Conservation (phyloP, 306 rosid species). For the Vicia villosa region DNA sequence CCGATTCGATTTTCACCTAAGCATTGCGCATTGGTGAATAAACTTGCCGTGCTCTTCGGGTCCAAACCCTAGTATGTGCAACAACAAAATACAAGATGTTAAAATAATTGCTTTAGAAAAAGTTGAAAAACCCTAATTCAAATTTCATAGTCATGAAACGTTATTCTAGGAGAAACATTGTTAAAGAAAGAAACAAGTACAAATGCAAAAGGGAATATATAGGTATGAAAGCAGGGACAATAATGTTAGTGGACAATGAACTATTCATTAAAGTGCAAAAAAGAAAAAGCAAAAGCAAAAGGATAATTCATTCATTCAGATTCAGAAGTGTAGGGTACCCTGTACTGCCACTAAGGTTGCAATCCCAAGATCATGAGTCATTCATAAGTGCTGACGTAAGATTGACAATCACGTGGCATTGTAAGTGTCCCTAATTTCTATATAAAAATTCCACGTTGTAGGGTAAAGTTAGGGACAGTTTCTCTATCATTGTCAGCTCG, state of each 20-base stretch:
- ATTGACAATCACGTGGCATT: constrained; percentile 53
- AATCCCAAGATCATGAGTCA: constrained; percentile 61
- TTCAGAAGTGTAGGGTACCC: constrained; percentile 32
- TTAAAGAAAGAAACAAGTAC: constrained; percentile 34
- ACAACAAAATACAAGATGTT: neutral
- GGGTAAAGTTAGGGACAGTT: constrained; percentile 89
- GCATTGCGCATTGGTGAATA: constrained; percentile 90
- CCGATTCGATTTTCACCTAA: constrained; percentile 86
- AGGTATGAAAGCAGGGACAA: constrained; percentile 40
- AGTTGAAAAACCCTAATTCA: neutral
- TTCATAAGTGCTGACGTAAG: constrained; percentile 51
- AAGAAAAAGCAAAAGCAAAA: constrained; percentile 67
- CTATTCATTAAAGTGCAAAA: constrained; percentile 57
- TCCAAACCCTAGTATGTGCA: constrained; percentile 68
- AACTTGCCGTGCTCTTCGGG: constrained; percentile 85
- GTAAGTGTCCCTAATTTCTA: constrained; percentile 44
- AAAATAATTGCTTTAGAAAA: neutral
- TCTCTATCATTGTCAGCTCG: constrained; percentile 78
- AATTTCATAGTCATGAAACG: neutral
- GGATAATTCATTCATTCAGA: constrained; percentile 30
- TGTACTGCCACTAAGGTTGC: constrained; percentile 43
- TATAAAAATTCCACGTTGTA: constrained; percentile 47
- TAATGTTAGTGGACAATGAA: constrained; percentile 45
- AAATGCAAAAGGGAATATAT: constrained; percentile 29
- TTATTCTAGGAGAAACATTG: constrained; percentile 24